Evolutionary conservation across 179 eudicot species (phyloP).

Genomic region (Silene noctiflora): DNA sequence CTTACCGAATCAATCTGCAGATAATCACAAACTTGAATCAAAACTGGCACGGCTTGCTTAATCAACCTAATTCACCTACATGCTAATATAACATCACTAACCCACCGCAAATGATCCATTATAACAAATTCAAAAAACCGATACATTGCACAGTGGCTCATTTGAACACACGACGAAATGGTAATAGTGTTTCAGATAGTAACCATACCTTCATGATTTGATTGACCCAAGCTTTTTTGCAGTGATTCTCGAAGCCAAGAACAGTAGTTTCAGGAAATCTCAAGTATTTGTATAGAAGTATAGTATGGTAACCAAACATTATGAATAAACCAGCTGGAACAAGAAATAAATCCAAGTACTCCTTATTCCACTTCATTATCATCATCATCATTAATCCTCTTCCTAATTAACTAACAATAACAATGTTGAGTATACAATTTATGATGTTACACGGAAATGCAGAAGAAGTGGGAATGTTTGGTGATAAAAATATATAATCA

Average conservation of each 20-base stretch:
- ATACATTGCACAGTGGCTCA: no score
- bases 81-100: no score
- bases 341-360: conserved; percentile 52
- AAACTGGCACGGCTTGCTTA: no score
- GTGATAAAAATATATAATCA: conserved; percentile 2
- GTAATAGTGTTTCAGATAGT: neutral
- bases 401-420: neutral
- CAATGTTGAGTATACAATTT: no score
- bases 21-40: neutral
- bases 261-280: conserved; percentile 35
- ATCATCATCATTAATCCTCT: neutral
- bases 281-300: conserved; percentile 42
- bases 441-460: neutral
- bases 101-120: no score
- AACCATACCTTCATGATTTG: conserved; percentile 28
- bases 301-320: conserved; percentile 24
- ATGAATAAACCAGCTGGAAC: conserved; percentile 12
- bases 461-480: conserved; percentile 9
- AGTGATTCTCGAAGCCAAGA: conserved; percentile 56
- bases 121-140: no score
- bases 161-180: no score
- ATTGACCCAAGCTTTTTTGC: conserved; percentile 48
- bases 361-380: conserved; percentile 42
- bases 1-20: conserved; percentile 30
- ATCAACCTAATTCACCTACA: no score